phyloP scores from a whole-genome alignment of 495 filamentous ascomycete species.

The Ascodesmis nigricans region DNA sequence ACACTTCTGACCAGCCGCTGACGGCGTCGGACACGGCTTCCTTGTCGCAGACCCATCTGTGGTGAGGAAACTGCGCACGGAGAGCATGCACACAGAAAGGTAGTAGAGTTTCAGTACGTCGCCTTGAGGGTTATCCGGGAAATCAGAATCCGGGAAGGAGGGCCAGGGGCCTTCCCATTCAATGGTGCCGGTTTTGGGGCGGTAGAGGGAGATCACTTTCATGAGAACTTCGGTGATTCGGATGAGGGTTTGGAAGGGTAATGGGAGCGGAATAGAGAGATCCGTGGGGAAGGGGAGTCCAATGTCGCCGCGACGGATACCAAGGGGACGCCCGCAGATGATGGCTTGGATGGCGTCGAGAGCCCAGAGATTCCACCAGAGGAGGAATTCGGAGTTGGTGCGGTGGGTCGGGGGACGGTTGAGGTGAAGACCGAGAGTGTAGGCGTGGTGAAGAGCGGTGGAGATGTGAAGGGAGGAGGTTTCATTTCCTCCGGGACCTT shows the following conservation, averaged over 20 bases:
- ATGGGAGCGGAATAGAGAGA: not conserved
- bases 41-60: no score
- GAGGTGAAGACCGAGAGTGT: slow-evolving; percentile 17
- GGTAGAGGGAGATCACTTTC: slow-evolving; percentile 15
- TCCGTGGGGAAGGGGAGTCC: slow-evolving; percentile 10
- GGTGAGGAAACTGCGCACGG: no score
- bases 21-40: not conserved
- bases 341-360: slow-evolving; percentile 17
- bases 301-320: slow-evolving; percentile 17
- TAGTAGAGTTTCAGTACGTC: slow-evolving; percentile 12
- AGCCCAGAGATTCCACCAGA: slow-evolving; percentile 19
- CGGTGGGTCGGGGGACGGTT: not conserved
- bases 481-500: slow-evolving; percentile 28
- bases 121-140: slow-evolving; percentile 7
- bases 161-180: slow-evolving; percentile 3
- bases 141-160: slow-evolving; percentile 3
- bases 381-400: slow-evolving; percentile 7
- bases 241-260: slow-evolving; percentile 9
- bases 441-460: slow-evolving; percentile 24
- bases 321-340: slow-evolving; percentile 16
- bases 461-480: slow-evolving; percentile 27
- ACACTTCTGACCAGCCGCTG: not conserved
- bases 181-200: slow-evolving; percentile 2
- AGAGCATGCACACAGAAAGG: slow-evolving; percentile 18
- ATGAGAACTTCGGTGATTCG: slow-evolving; percentile 11